Conservation (phyloP, 2,329 filamentous ascomycete genomes). For the Colletotrichum simmondsii region DNA sequence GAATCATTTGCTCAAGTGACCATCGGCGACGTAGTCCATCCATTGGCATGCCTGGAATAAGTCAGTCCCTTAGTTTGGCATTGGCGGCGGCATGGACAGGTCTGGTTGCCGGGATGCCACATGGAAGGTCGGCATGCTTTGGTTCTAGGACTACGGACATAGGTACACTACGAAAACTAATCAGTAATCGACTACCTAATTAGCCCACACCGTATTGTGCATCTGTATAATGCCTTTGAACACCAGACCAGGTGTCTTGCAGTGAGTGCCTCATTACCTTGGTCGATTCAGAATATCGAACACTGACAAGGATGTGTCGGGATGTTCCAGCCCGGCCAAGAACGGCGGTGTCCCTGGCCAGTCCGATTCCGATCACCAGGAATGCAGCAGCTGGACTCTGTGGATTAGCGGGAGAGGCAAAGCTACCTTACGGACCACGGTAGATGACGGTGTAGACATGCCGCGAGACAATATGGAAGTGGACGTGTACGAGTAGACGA, state of each 20-base stretch:
- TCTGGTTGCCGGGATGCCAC: slow-evolving; percentile 23
- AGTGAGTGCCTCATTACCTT: not conserved
- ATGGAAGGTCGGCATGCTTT: slow-evolving; percentile 20
- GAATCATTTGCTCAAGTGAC: slow-evolving; percentile 10
- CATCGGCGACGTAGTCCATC: slow-evolving; percentile 1
- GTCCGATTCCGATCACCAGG: not conserved
- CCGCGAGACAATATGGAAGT: not conserved
- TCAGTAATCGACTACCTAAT: not conserved
- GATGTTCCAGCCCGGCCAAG: slow-evolving; percentile 13
- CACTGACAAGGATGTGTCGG: not conserved
- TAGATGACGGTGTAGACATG: not conserved
- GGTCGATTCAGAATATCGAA: slow-evolving; percentile 9
- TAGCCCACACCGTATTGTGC: not conserved
- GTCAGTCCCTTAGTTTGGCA: slow-evolving; percentile 7
- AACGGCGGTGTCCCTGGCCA: slow-evolving; percentile 17
- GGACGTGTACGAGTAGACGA: not conserved
- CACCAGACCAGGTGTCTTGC: not conserved
- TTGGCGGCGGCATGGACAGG: slow-evolving; percentile 5
- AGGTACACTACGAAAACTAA: not conserved
- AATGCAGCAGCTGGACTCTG: not conserved
- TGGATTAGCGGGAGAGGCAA: not conserved
- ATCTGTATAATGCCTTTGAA: not conserved
- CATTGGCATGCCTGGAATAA: slow-evolving; percentile 11
- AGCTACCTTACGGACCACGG: not conserved
- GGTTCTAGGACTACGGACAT: not conserved